Base-by-base conservation (phyloP, 1,284 basidiomycete genomes). In the Irpex rosettiformis region DNA sequence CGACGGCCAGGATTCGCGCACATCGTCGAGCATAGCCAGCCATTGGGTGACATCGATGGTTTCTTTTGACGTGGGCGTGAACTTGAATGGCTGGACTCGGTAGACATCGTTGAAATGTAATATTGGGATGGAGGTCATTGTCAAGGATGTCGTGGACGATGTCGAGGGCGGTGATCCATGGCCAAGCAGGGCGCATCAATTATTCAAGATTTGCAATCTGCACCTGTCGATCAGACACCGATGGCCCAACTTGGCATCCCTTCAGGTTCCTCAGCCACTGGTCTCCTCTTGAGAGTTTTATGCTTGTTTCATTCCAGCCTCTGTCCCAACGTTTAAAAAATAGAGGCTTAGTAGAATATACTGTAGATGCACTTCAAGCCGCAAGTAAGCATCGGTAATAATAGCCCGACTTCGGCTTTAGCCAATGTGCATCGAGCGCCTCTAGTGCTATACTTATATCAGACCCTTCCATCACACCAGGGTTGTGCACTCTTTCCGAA, bases 31-130 rank as follows among this genome's bases (percentile, higher is more conserved):
- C 56, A 89, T 73, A 11, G 81, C 79, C 27, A 82, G 79, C 68
- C 90, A 92, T 68, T 91, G 88, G 6, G 88, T 86, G 29, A 89
- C 87, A 72, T 91, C 88, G 64, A 92, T 85, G 5, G 85, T 89
- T 49, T 82, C 84, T 7, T 73, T 66, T 4, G 80, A 78, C 7
- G 71, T 71, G 1, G 81, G 73, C 0, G 74, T 72, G 29, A 88
- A 60, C 66, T 88, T 91, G 67, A 91, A 88, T 21, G 87, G 85
- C 7, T 80, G 77, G 55, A 91, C 86, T 22, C 88, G 85, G 71
- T 92, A 92, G 18, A 87, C 88, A 68, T 91, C 88, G 73, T 90
- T 90, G 77, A 84, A 90, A 64, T 90, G 88, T 3, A 76, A 59
- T 40, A 82, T 67, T n/a, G 70, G 69, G 11, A 77, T 65, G 5